A percentile compares a stretch with the other conserved stretches of the same genome.
These are phyloP conservation scores for Paramecium primaurelia DNA, from an alignment of 73 alveolate genomes.

Conservation along the genomic window DNA sequence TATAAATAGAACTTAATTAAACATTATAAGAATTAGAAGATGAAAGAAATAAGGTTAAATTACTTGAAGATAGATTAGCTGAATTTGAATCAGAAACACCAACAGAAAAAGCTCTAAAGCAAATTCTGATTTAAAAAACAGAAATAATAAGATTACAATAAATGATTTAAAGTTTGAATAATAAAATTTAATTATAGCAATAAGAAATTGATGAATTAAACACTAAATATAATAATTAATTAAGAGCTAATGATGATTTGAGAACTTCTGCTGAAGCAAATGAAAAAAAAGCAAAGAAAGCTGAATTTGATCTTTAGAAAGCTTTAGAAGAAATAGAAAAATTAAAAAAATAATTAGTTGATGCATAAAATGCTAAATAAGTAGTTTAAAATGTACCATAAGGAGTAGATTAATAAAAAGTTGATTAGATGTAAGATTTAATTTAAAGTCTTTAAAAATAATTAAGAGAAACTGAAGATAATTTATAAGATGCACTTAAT, in stretches of 20 bases:
- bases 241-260: slow-evolving; percentile 35
- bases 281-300: slow-evolving; percentile 5
- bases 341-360: not conserved
- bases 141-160: not conserved
- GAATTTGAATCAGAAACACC: slow-evolving; percentile 1
- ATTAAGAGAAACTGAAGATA: slow-evolving; percentile 10
- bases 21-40: not conserved
- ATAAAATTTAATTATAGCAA: not conserved
- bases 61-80: not conserved
- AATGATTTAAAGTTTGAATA: not conserved
- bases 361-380: not conserved
- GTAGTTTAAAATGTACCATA: not conserved
- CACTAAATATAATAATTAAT: slow-evolving; percentile 8
- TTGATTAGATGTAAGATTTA: not conserved
- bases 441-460: not conserved
- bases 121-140: not conserved
- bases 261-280: not conserved
- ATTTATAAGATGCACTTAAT: not conserved
- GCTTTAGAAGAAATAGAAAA: not conserved
- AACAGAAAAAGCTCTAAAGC: not conserved
- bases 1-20: not conserved
- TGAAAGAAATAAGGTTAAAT: not conserved
- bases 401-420: not conserved
- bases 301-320: not conserved
- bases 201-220: not conserved